Evolutionary conservation across 345 rosid species (phyloP), one percentile per base, ranked within the genome.

Genomic region (Hibiscus syriacus): DNA sequence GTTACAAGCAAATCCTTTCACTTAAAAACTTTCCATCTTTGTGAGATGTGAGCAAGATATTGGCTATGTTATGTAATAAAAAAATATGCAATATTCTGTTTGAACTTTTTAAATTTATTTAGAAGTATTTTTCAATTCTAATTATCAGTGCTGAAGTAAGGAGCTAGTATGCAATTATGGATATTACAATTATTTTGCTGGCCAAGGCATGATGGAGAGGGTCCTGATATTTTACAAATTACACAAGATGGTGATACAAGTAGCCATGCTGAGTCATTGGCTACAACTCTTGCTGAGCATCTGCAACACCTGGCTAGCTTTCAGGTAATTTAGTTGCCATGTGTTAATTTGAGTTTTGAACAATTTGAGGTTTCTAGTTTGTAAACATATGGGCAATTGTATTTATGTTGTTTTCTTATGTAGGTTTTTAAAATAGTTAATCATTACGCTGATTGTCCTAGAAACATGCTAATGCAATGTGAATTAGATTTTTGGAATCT

Each of bases 121-220:
- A 30, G 9, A 19, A 36, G 64, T 17, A 36, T 19, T 20, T 60
- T 16, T 5, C 34, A 60, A 36, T 19, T 60, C 38, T 52, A 5
- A 32, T 58, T 48, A 17, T 52, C 60, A 30, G 38, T 73, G 6
- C 54, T 55, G 7, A 43, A 38, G 39, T 64, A 60, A 56, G 34
- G 30, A 43, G 39, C 66, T 64, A 19, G 26, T 9, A n/a, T 55
- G 32, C 17, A 55, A 16, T 56, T 27, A 56, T 72, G 55, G 50
- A 16, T 50, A 55, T 77, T 56, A 54, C 22, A 27, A 67, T 77
- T 81, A 72, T 71, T 74, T 54, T 69, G 25, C 60, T 91, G 99
- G 95, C 95, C 34, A 94, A 94, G 84, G 87, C 96, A 94, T 73
- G 90, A 89, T 26, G 99, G 99, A 78, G 88, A 89, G 68, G 99